Evolutionary conservation across 768 basidiomycete species (phyloP), one percentile per base, ranked within the genome.

Genomic region (Plicaturopsis crispa): DNA sequence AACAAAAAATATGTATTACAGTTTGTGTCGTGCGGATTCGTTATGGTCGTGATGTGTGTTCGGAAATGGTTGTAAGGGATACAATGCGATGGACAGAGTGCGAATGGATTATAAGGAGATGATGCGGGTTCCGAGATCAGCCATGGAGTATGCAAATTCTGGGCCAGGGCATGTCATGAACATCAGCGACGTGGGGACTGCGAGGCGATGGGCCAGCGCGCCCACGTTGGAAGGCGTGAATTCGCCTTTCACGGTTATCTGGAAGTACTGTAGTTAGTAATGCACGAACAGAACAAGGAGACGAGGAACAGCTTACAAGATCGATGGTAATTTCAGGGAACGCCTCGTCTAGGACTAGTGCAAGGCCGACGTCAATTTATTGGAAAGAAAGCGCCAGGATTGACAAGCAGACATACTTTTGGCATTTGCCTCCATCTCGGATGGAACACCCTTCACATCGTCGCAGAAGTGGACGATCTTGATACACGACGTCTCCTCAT

Each of bases 371-470:
- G 32, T 65, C 60, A 47, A 37, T 61, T 59, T 62, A 31, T 21
- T 4, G 18, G 16, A 26, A 30, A 2, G 20, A 22, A 13, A 17
- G 14, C 31, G 4, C 10, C 11, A 2, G 20, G 26, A 18, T 31
- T 5, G 20, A 38, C 11, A 1, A 22, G 39, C n/a, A 47, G 16
- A 50, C 63, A 17, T 36, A 76, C 78, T 76, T 51, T 75, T 81
- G 22, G 72, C 66, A 49, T 85, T 87, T 4, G 81, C 79, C 51
- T 80, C 82, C 47, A 87, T 56, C 48, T 87, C 84, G 0, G 78
- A 78, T 1, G 84, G 84, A 8, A 78, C 62, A 1, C 66, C 69
- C 11, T 58, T 56, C 21, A 71, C 72, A 17, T 58, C 62, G 19
- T 77, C 69, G 40, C 70, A 64, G 48, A 82, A 84, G 48, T 84